These are phyloP conservation scores for Umbilicus rupestris DNA, from an alignment of 164 flowering plant species.

Conservation along the genomic window DNA sequence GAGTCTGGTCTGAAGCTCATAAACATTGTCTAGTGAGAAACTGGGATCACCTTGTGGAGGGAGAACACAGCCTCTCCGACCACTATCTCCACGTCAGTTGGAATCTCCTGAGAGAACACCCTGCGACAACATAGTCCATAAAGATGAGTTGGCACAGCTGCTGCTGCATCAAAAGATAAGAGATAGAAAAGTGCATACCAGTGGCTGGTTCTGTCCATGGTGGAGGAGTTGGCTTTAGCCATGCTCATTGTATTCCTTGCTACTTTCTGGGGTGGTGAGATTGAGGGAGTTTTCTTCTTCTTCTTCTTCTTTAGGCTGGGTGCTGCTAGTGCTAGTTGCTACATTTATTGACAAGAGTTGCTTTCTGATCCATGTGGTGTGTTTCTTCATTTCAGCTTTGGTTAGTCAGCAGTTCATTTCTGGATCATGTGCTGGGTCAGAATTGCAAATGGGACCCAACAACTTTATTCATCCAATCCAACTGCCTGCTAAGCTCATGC, in stretches of 20 bases:
- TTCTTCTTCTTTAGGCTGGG: background rate
- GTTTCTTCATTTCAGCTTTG: background rate
- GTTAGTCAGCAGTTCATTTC: background rate
- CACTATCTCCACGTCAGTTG: conserved; percentile 6
- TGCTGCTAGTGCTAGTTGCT: background rate
- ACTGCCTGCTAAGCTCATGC: background rate
- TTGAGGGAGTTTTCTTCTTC: background rate
- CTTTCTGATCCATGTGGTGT: conserved; percentile 1
- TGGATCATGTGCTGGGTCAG: background rate
- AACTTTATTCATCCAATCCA: background rate
- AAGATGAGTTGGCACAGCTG: background rate
- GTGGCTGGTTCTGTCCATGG: conserved; percentile 6
- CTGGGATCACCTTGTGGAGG: conserved; percentile 51
- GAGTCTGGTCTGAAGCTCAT: too few relatives aligned
- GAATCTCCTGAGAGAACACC: conserved; percentile 9
- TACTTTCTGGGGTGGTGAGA: background rate
- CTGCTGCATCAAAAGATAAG: background rate
- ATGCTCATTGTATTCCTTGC: conserved; percentile 1
- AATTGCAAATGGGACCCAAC: background rate
- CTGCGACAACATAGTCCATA: background rate
- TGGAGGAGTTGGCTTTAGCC: conserved; percentile 5
- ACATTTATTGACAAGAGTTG: background rate
- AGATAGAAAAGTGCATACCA: conserved; percentile 1
- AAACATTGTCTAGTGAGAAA: background rate
- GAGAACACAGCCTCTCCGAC: conserved; percentile 24